Evolutionary conservation across 257 asterid species (phyloP).

Genomic region (Cynanchum wilfordii): DNA sequence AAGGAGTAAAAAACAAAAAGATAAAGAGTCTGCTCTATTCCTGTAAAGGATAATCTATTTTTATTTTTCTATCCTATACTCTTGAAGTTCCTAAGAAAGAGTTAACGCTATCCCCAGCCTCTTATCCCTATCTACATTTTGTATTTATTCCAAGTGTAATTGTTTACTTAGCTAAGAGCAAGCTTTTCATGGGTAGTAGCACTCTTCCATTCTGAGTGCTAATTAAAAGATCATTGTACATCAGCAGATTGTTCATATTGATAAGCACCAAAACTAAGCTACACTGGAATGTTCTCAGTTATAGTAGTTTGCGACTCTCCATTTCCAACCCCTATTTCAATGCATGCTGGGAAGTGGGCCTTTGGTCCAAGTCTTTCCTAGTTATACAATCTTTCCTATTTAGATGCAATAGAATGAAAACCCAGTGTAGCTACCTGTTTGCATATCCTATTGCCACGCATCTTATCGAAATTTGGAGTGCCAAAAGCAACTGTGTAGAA

Average conservation of each 20-base stretch:
- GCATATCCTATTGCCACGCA: slow-evolving; percentile 82
- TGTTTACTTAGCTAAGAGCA: not conserved
- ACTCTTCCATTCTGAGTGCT: not conserved
- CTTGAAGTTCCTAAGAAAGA: not conserved
- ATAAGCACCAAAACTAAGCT: not conserved
- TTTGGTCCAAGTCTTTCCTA: not conserved
- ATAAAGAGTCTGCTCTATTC: not conserved
- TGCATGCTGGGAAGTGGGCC: not conserved
- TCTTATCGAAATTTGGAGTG: slow-evolving; percentile 78
- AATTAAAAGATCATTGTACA: not conserved
- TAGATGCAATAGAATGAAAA: slow-evolving; percentile 8
- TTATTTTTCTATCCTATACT: not conserved
- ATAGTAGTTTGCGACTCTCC: not conserved
- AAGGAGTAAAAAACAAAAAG: too few relatives aligned
- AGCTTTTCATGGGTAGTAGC: not conserved
- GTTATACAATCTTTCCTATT: not conserved
- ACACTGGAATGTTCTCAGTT: too few relatives aligned
- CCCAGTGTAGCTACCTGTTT: slow-evolving; percentile 57
- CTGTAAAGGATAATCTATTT: not conserved
- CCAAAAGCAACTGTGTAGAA: slow-evolving; percentile 84
- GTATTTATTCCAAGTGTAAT: not conserved
- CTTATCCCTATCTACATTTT: not conserved
- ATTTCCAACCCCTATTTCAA: not conserved
- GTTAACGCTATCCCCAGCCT: not conserved
- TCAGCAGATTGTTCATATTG: not conserved